A percentile compares a stretch with the other conserved stretches of the same genome.
Evolutionary conservation across 129 eudicot species (phyloP).

Genomic region (Ambrosia trifida): DNA sequence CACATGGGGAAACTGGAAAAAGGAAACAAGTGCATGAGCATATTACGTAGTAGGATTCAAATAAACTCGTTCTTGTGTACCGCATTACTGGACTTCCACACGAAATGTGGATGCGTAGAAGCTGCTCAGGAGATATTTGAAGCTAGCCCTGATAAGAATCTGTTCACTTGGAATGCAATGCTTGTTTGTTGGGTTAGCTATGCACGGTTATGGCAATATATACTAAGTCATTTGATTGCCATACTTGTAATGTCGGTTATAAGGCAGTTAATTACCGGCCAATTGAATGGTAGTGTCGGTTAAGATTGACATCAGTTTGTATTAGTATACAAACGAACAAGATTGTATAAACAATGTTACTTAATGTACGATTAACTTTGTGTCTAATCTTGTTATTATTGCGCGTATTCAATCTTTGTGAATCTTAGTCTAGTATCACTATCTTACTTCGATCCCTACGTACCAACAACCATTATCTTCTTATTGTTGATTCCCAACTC

Average conservation of each 20-base stretch:
- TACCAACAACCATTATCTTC: too few relatives aligned
- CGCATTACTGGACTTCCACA: slow-evolving; percentile 67
- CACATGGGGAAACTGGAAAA: slow-evolving; percentile 57
- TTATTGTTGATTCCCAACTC: too few relatives aligned
- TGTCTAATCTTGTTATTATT: too few relatives aligned
- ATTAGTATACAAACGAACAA: too few relatives aligned
- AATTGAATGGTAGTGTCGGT: too few relatives aligned
- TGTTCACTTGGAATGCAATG: slow-evolving; percentile 52
- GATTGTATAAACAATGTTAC: too few relatives aligned
- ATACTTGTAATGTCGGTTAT: neutral
- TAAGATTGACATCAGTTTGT: too few relatives aligned
- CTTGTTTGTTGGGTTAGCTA: slow-evolving; percentile 47
- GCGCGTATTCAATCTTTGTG: too few relatives aligned
- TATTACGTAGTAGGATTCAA: slow-evolving; percentile 32
- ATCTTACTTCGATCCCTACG: too few relatives aligned
- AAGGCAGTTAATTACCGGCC: too few relatives aligned
- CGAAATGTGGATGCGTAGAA: slow-evolving; percentile 76
- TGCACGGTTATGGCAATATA: slow-evolving; percentile 53
- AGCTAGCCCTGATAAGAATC: slow-evolving; percentile 38
- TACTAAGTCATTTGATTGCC: slow-evolving; percentile 29
- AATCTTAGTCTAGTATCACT: too few relatives aligned
- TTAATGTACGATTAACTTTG: too few relatives aligned
- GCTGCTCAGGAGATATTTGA: slow-evolving; percentile 55
- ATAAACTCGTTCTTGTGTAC: slow-evolving; percentile 57
- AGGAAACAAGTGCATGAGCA: slow-evolving; percentile 44